Evolutionary conservation across 116 monocot species (phyloP).

Genomic region (Zostera marina): DNA sequence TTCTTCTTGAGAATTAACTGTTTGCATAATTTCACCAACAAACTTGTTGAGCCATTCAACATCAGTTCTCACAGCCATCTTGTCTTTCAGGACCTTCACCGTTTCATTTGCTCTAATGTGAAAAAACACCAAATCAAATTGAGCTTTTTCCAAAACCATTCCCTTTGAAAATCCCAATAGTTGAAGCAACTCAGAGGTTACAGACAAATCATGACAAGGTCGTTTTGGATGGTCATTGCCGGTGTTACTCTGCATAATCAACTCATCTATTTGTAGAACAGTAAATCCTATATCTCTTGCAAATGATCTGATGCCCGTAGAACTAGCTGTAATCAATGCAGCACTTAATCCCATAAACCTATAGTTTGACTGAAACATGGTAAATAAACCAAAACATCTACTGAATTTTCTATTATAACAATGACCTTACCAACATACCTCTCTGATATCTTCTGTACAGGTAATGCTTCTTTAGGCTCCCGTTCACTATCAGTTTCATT

Average conservation of each 20-base stretch:
- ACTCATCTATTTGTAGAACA: slow-evolving; percentile 26
- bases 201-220: slow-evolving; percentile 4
- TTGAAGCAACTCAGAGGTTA: slow-evolving; percentile 18
- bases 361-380: not conserved
- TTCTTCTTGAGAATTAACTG: slow-evolving; percentile 27
- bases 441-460: slow-evolving; percentile 31
- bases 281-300: slow-evolving; percentile 47
- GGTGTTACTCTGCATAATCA: slow-evolving; percentile 13
- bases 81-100: slow-evolving; percentile 25
- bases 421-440: slow-evolving; percentile 19
- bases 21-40: slow-evolving; percentile 42
- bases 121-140: slow-evolving; percentile 73
- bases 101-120: slow-evolving; percentile 32
- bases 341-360: slow-evolving; percentile 94
- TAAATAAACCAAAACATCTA: slow-evolving; percentile 1
- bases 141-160: slow-evolving; percentile 43
- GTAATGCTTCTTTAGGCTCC: slow-evolving; percentile 4
- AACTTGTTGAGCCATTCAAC: slow-evolving; percentile 48
- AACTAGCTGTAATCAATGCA: slow-evolving; percentile 37
- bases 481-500: not conserved
- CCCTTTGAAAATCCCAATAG: slow-evolving; percentile 60
- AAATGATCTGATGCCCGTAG: slow-evolving; percentile 31
- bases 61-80: slow-evolving; percentile 16
- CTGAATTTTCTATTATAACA: not conserved
- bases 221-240: slow-evolving; percentile 1